Percentiles rank a stretch among this genome's conserved stretches.
phyloP scores from a whole-genome alignment of 2,329 filamentous ascomycete genomes.

The Trichoderma oligosporum region DNA sequence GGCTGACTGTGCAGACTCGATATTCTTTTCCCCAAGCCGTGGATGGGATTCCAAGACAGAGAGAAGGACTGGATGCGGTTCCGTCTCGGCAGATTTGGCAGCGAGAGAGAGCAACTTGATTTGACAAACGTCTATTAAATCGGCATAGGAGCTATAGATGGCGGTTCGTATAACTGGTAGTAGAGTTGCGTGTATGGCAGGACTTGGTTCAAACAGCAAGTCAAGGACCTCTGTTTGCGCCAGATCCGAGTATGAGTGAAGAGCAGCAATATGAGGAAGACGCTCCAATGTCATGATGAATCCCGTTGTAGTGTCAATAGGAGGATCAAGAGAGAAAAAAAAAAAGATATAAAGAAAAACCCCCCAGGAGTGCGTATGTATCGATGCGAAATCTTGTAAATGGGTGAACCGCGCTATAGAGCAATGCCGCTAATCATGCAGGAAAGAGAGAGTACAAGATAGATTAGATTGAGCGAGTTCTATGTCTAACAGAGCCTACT shows the following conservation, averaged over 20 bases:
- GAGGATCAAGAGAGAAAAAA: background rate
- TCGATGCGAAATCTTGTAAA: no score
- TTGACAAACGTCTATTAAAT: slow-evolving; percentile 65
- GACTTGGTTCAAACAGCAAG: slow-evolving; percentile 78
- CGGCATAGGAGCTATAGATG: slow-evolving; percentile 62
- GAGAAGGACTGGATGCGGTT: slow-evolving; percentile 55
- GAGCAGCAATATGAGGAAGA: slow-evolving; percentile 55
- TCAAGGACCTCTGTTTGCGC: slow-evolving; percentile 62
- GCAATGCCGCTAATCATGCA: background rate
- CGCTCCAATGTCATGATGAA: slow-evolving; percentile 24
- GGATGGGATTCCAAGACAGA: slow-evolving; percentile 78
- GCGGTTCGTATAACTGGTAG: slow-evolving; percentile 58
- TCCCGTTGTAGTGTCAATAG: background rate
- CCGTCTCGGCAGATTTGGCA: slow-evolving; percentile 44
- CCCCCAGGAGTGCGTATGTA: background rate
- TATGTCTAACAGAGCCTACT: background rate
- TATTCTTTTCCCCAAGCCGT: slow-evolving; percentile 73
- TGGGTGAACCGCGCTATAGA: background rate
- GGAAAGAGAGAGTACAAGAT: background rate
- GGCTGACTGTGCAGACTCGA: slow-evolving; percentile 77
- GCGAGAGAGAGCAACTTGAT: slow-evolving; percentile 59
- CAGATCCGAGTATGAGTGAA: slow-evolving; percentile 54
- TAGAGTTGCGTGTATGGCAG: slow-evolving; percentile 67
- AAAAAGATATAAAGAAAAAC: no score
- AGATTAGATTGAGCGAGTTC: background rate